These are phyloP conservation scores for Santalum album DNA, from an alignment of 164 flowering plant species.

Conservation along the genomic window DNA sequence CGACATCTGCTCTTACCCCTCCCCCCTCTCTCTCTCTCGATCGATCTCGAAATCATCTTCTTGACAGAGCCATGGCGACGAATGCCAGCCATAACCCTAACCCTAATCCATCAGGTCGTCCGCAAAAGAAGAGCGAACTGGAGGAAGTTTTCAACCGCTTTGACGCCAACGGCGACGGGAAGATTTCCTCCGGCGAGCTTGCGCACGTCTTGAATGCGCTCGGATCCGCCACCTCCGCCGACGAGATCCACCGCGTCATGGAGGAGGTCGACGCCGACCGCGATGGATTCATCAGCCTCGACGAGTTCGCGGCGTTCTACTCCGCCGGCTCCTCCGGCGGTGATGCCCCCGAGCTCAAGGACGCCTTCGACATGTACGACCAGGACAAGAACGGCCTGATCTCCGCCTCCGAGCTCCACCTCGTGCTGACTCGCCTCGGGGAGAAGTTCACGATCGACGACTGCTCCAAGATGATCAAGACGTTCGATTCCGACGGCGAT, in stretches of 20 bases:
- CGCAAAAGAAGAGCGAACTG: slow-evolving; percentile 7
- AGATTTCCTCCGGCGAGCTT: slow-evolving; percentile 16
- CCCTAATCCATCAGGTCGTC: too few species aligned
- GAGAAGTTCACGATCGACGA: slow-evolving; percentile 44
- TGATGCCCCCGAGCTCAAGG: slow-evolving; percentile 32
- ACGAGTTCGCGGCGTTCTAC: slow-evolving; percentile 25
- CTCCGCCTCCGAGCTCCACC: slow-evolving; percentile 51
- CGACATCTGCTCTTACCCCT: too few species aligned
- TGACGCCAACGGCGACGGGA: slow-evolving; percentile 22
- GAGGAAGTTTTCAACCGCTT: slow-evolving; percentile 19
- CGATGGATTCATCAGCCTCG: slow-evolving; percentile 18
- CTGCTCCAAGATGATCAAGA: slow-evolving; percentile 44
- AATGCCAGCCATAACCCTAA: too few species aligned
- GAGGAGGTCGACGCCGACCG: slow-evolving; percentile 21
- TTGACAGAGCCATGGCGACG: too few species aligned
- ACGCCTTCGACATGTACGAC: slow-evolving; percentile 63
- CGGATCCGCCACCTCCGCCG: slow-evolving; percentile 15
- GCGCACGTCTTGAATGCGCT: slow-evolving; percentile 13
- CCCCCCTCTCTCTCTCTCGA: too few species aligned
- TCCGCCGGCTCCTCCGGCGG: neutral
- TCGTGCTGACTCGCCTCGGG: slow-evolving; percentile 39
- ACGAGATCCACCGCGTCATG: slow-evolving; percentile 20
- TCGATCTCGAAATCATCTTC: too few species aligned
- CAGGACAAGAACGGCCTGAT: slow-evolving; percentile 53
- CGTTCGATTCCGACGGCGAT: slow-evolving; percentile 62